Conservation (phyloP, 2,329 filamentous ascomycete species). For the Xylaria sp. region DNA sequence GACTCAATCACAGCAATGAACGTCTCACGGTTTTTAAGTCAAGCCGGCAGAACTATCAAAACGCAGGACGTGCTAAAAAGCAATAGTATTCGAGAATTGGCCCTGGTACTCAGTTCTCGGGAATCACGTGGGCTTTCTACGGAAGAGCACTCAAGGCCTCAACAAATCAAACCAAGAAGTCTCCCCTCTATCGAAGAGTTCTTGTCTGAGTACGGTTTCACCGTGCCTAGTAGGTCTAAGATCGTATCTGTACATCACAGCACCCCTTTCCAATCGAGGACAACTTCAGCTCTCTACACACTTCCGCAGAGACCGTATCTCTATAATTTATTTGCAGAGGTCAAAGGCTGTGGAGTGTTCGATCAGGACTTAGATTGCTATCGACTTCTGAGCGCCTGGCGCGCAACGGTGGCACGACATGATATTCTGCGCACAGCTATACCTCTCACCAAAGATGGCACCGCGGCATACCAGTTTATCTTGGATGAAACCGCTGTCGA, state of each 20-base stretch:
- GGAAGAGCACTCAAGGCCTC: not conserved
- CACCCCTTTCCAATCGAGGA: conserved; percentile 25
- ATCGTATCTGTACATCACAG: conserved; percentile 21
- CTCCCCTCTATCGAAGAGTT: conserved; percentile 10
- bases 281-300: conserved; percentile 9
- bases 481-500: not conserved
- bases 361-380: not conserved
- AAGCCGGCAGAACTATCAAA: conserved; percentile 13
- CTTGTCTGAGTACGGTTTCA: not conserved
- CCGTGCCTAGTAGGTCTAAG: not conserved
- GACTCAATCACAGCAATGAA: conserved; percentile 27
- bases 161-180: not conserved
- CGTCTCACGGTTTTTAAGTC: conserved; percentile 22
- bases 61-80: conserved; percentile 23
- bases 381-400: conserved; percentile 14
- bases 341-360: not conserved
- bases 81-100: conserved; percentile 22
- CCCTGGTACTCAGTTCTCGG: conserved; percentile 3
- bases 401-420: conserved; percentile 11
- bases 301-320: conserved; percentile 21
- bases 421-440: conserved; percentile 12
- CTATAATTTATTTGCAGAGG: conserved; percentile 24
- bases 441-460: conserved; percentile 11
- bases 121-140: not conserved
- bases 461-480: conserved; percentile 3